phyloP scores from a whole-genome alignment of 305 asterid genomes.

The Fraxinus baroniana region DNA sequence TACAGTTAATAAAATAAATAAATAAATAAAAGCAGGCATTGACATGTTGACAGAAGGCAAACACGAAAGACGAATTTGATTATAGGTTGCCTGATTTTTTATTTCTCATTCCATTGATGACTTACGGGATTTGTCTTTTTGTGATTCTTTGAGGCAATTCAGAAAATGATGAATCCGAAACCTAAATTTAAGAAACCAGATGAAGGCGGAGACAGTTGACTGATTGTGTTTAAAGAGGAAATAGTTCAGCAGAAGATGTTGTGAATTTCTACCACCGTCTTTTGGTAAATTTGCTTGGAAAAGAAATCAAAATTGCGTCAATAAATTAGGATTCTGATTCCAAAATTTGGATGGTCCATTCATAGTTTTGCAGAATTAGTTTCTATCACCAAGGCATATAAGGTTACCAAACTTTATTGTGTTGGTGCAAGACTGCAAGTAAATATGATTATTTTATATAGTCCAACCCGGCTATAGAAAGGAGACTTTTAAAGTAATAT shows the following conservation, averaged over 20 bases:
- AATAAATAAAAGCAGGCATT: not conserved
- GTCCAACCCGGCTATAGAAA: not conserved
- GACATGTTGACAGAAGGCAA: not conserved
- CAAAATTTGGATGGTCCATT: not conserved
- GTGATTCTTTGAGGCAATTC: not conserved
- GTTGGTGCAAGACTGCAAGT: not conserved
- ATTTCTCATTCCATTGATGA: not conserved
- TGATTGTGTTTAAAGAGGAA: not conserved
- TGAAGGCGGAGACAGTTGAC: not conserved
- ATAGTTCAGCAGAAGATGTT: not conserved
- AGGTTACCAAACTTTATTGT: not conserved
- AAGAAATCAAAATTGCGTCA: not conserved
- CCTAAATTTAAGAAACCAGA: not conserved
- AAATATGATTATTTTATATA: not conserved
- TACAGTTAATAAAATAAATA: not conserved
- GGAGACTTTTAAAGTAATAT: not conserved
- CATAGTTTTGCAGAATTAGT: not conserved
- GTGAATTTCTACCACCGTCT: not conserved
- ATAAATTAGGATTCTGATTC: not conserved
- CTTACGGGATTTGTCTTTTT: not conserved
- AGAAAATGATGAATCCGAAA: not conserved
- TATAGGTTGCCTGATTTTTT: not conserved
- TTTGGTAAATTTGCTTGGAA: not conserved
- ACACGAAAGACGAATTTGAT: not conserved
- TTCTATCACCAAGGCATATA: not conserved